Conservation (phyloP, 2,329 filamentous ascomycete genomes). For the Pleurostoma richardsiae region DNA sequence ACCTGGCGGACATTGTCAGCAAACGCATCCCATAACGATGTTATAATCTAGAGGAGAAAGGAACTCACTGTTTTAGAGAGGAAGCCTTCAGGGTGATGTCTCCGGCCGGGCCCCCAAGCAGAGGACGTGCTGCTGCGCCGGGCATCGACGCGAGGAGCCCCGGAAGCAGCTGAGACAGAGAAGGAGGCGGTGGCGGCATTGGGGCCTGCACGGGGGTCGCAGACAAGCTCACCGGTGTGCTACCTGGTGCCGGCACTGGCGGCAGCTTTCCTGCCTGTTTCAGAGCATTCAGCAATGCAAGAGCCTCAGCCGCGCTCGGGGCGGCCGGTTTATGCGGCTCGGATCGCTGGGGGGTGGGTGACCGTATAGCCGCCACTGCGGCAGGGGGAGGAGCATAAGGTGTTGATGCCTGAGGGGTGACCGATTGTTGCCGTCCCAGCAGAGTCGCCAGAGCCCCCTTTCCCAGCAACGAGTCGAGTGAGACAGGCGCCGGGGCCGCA, state of each 20-base stretch:
- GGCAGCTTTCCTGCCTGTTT: slow-evolving; percentile 63
- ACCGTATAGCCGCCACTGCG: slow-evolving; percentile 36
- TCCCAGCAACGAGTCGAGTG: slow-evolving; percentile 55
- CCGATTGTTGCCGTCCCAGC: slow-evolving; percentile 48
- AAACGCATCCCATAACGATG: neutral
- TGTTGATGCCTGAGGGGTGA: slow-evolving; percentile 41
- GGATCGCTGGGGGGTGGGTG: slow-evolving; percentile 39
- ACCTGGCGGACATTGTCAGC: slow-evolving; percentile 37
- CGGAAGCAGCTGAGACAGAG: slow-evolving; percentile 21
- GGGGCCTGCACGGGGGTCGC: slow-evolving; percentile 11
- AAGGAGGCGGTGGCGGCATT: slow-evolving; percentile 27
- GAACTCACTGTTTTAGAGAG: slow-evolving; percentile 68
- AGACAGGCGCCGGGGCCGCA: slow-evolving; percentile 29
- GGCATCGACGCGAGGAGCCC: slow-evolving; percentile 15
- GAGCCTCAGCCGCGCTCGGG: slow-evolving; percentile 37
- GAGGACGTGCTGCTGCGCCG: slow-evolving; percentile 8
- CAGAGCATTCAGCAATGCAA: slow-evolving; percentile 62
- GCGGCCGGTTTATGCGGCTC: slow-evolving; percentile 31
- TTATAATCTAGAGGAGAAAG: neutral
- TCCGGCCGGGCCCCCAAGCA: slow-evolving; percentile 8
- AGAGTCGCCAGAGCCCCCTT: slow-evolving; percentile 55
- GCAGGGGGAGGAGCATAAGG: slow-evolving; percentile 30
- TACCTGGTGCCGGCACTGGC: slow-evolving; percentile 32
- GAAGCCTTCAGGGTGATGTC: slow-evolving; percentile 58
- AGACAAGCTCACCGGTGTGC: slow-evolving; percentile 18